These are phyloP conservation scores for Magnaporthales sp. DNA, from an alignment of 2,329 filamentous ascomycete species.

Conservation along the genomic window DNA sequence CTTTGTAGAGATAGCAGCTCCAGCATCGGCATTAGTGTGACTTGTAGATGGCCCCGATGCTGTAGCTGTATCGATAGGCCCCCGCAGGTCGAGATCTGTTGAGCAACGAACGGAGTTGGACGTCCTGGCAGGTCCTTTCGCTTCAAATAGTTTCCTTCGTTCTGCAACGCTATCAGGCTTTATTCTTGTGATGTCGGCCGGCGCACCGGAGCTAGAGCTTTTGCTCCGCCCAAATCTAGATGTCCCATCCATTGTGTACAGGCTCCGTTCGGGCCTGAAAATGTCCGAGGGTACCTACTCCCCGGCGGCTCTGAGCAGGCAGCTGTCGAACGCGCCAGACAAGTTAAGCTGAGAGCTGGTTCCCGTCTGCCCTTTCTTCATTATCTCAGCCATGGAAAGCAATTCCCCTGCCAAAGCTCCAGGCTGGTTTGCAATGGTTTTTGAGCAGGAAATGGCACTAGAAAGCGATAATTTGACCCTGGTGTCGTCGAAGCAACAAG, in stretches of 20 bases:
- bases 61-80: no score
- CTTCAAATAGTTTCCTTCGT: constrained; percentile 5
- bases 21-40: not conserved
- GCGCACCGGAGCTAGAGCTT: not conserved
- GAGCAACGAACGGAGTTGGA: not conserved
- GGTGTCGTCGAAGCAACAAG: not conserved
- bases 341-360: not conserved
- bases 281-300: not conserved
- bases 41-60: not conserved
- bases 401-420: not conserved
- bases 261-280: not conserved
- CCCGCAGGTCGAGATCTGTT: not conserved
- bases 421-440: not conserved
- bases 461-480: not conserved
- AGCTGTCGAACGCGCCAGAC: not conserved
- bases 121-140: not conserved
- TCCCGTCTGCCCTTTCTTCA: not conserved
- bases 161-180: not conserved
- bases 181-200: not conserved
- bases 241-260: not conserved
- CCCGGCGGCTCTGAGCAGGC: not conserved
- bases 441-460: not conserved
- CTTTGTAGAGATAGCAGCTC: not conserved
- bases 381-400: not conserved
- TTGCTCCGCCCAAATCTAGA: not conserved